Evolutionary conservation across 1,284 basidiomycete genomes (phyloP), one percentile per base, ranked within the genome.

Genomic region (Heterobasidion irregulare): DNA sequence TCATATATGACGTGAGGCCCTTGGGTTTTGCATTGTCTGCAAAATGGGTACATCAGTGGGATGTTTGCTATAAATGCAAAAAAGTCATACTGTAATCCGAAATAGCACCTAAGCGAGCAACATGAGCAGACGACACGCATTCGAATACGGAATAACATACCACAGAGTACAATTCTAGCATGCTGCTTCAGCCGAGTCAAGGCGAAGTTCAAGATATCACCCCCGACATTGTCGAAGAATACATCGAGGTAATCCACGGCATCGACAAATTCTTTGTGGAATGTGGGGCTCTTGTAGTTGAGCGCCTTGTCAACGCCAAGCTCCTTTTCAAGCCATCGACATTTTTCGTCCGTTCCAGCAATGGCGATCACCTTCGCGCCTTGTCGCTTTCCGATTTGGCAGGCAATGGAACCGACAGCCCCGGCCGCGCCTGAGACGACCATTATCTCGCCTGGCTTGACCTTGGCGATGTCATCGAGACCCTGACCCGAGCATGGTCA

Each of bases 341-440:
- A 92, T 70, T 98, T 98, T 36, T 91, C 90, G 9, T 77, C 66
- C 0, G 83, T 81, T 16, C 88, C 87, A 0, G 86, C 92, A 60
- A 94, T 89, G 10, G 84, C 94, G 61, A 93, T 84, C 51, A 97
- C 93, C 60, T 82, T 88, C 38, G 86, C 86, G 36, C 88, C 88
- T 16, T 75, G 71, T 50, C 79, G 75, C 67, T 88, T 89, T 54
- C 86, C 92, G 34, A 94, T 78, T 67, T 95, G 88, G 67, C 82
- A 89, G 35, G 75, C 84, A 57, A 88, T 68, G 34, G 84, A 80
- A 36, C 89, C 88, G 16, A 92, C 90, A 3, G 91, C 85, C n/a
- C 93, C 93, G 18, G 92, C 93, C 0, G 93, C 93, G 18, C 91
- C 93, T 1, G 90, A 91, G 18, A 96, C 86, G 32, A 95, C 78